Evolutionary conservation across 495 filamentous ascomycete species (phyloP).

Genomic region (Neurospora sublineolata): DNA sequence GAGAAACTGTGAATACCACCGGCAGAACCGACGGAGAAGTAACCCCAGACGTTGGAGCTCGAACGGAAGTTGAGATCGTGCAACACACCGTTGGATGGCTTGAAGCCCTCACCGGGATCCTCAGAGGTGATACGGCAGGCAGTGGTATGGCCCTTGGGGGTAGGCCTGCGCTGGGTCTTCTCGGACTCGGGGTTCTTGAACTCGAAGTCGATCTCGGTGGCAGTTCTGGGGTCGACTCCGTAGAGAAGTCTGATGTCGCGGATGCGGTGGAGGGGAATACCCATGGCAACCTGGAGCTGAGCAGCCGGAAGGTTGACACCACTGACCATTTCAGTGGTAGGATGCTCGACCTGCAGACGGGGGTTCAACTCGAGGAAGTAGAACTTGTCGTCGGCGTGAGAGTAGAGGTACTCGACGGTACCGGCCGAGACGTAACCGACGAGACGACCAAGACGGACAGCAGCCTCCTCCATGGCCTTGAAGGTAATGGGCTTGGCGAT

Average conservation of each 20-base stretch:
- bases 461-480: constrained; percentile 91
- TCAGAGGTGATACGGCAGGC: constrained; percentile 99
- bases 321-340: constrained; percentile 97
- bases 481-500: constrained; percentile 85
- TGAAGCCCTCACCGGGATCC: constrained; percentile 98
- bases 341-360: constrained; percentile 97
- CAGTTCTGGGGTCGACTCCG: constrained; percentile 78
- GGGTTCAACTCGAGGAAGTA: constrained; percentile 99
- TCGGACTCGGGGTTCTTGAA: constrained; percentile 80
- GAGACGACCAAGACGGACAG: constrained; percentile 82
- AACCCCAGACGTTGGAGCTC: constrained; percentile 99
- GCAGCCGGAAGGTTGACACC: constrained; percentile 95
- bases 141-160: constrained; percentile 91
- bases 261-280: constrained; percentile 89
- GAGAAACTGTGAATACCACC: constrained; percentile 99
- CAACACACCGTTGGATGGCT: constrained; percentile 97
- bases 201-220: constrained; percentile 90
- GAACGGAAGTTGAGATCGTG: constrained; percentile 98
- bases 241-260: constrained; percentile 93
- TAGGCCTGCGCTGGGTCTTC: constrained; percentile 75
- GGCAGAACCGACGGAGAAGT: constrained; percentile 95
- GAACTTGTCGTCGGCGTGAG: constrained; percentile 95
- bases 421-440: constrained; percentile 98
- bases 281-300: constrained; percentile 98
- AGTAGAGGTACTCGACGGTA: constrained; percentile 99